These are phyloP conservation scores for Lachnellula subtilissima DNA, from an alignment of 2,329 filamentous ascomycete species.

Conservation along the genomic window DNA sequence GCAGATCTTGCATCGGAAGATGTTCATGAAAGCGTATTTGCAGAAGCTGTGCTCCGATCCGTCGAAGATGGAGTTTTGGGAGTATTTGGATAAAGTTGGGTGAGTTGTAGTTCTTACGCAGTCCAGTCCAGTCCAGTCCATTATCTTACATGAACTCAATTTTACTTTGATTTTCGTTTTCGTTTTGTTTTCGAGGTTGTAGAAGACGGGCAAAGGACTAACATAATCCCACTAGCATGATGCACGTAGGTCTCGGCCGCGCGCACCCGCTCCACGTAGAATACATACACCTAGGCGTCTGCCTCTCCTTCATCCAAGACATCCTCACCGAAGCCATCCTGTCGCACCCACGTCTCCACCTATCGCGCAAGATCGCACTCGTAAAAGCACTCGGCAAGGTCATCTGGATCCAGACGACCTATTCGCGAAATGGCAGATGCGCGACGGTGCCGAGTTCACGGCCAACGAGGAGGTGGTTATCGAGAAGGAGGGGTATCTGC, in stretches of 20 bases:
- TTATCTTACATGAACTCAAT: too few relatives aligned
- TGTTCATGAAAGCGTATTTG: slow-evolving; percentile 73
- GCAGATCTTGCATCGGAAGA: slow-evolving; percentile 52
- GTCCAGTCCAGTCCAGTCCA: too few relatives aligned
- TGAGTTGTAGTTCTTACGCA: neutral
- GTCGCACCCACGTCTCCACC: slow-evolving; percentile 50
- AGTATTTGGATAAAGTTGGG: slow-evolving; percentile 21
- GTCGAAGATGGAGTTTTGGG: slow-evolving; percentile 23
- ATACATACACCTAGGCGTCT: slow-evolving; percentile 70
- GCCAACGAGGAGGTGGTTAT: slow-evolving; percentile 43
- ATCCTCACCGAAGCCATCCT: slow-evolving; percentile 72
- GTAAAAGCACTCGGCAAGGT: slow-evolving; percentile 75
- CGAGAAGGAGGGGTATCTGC: slow-evolving; percentile 59
- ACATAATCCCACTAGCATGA: slow-evolving; percentile 7
- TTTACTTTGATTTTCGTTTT: too few relatives aligned
- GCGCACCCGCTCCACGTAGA: slow-evolving; percentile 62
- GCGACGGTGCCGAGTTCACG: slow-evolving; percentile 33
- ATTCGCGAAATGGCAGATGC: slow-evolving; percentile 69
- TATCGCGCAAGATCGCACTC: slow-evolving; percentile 65
- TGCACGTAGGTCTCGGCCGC: slow-evolving; percentile 62
- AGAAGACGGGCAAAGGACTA: neutral
- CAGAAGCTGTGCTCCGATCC: slow-evolving; percentile 17
- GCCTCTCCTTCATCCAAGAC: slow-evolving; percentile 70
- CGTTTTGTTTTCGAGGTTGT: too few relatives aligned
- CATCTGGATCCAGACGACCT: slow-evolving; percentile 81